Evolutionary conservation across 2,329 filamentous ascomycete species (phyloP).

Genomic region (Clarireedia homoeocarpa): DNA sequence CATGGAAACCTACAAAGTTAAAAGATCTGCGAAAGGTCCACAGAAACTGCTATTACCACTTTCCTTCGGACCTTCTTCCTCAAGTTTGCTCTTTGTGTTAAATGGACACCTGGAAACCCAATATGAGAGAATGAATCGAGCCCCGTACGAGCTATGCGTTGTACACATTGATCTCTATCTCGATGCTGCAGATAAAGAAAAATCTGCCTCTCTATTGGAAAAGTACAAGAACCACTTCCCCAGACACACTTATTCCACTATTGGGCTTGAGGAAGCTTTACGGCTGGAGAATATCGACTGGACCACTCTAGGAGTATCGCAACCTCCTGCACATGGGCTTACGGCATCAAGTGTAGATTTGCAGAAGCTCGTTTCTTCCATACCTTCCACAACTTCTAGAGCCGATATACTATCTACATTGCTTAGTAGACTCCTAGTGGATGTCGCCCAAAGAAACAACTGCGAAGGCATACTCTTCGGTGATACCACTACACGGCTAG

Average conservation of each 20-base stretch:
- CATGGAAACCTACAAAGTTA: conserved; percentile 55
- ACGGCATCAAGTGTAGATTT: conserved; percentile 26
- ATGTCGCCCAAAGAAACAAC: conserved; percentile 47
- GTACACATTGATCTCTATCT: conserved; percentile 37
- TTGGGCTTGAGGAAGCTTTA: conserved; percentile 59
- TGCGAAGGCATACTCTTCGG: conserved; percentile 74
- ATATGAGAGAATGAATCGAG: conserved; percentile 52
- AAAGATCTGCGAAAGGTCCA: conserved; percentile 29
- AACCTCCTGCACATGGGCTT: conserved; percentile 7
- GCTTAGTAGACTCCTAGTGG: conserved; percentile 61
- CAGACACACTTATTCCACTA: conserved; percentile 51
- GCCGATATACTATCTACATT: conserved; percentile 67
- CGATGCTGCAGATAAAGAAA: conserved; percentile 23
- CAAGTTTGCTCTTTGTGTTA: conserved; percentile 68
- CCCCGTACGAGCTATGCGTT: conserved; percentile 60
- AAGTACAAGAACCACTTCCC: conserved; percentile 54
- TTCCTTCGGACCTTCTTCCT: conserved; percentile 76
- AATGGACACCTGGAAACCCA: conserved; percentile 61
- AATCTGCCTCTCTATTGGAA: conserved; percentile 31
- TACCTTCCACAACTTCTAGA: conserved; percentile 68
- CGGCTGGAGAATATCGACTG: conserved; percentile 45
- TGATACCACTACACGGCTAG: conserved; percentile 79
- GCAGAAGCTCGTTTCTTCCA: conserved; percentile 42
- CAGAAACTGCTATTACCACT: conserved; percentile 63
- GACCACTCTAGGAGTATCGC: conserved; percentile 34